Conservation (phyloP, 2,329 filamentous ascomycete species). For the Sclerotinia trifoliorum region DNA sequence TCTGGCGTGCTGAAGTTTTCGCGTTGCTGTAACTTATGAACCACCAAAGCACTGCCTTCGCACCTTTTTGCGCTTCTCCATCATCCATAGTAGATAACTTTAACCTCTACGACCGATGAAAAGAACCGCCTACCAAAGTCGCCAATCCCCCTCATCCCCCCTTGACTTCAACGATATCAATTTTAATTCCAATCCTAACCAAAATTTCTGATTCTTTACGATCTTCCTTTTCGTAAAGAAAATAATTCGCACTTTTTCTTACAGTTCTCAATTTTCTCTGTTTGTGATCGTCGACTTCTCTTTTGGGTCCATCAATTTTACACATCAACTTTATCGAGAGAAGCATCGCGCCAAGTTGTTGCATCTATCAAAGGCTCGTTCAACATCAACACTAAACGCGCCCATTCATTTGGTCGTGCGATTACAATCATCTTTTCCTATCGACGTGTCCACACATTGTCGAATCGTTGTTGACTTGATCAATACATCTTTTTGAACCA, state of each 20-base stretch:
- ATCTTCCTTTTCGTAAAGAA: neutral
- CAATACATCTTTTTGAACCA: conserved; percentile 28
- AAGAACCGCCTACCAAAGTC: conserved; percentile 1
- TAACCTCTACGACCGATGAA: conserved; percentile 9
- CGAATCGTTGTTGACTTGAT: conserved; percentile 23
- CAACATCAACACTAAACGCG: conserved; percentile 39
- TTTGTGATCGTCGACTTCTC: conserved; percentile 21
- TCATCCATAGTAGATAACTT: neutral
- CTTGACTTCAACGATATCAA: conserved; percentile 17
- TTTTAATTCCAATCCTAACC: conserved; percentile 9
- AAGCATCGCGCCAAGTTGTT: conserved; percentile 39
- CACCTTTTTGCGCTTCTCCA: conserved; percentile 7
- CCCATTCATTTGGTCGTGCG: conserved; percentile 30
- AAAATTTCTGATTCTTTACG: neutral
- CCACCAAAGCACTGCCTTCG: conserved; percentile 5
- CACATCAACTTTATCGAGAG: conserved; percentile 21
- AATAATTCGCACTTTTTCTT: conserved; percentile 17
- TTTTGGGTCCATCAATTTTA: conserved; percentile 19
- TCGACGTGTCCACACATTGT: conserved; percentile 21
- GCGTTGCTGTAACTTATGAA: conserved; percentile 9
- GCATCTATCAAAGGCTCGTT: conserved; percentile 36
- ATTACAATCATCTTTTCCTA: conserved; percentile 27
- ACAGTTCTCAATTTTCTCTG: conserved; percentile 5
- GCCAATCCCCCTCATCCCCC: conserved; percentile 11
- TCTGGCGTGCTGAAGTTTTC: conserved; percentile 17